Percentiles rank a stretch among this genome's conserved stretches.
phyloP scores from a whole-genome alignment of 495 filamentous ascomycete genomes.

The Sporormia fimetaria region DNA sequence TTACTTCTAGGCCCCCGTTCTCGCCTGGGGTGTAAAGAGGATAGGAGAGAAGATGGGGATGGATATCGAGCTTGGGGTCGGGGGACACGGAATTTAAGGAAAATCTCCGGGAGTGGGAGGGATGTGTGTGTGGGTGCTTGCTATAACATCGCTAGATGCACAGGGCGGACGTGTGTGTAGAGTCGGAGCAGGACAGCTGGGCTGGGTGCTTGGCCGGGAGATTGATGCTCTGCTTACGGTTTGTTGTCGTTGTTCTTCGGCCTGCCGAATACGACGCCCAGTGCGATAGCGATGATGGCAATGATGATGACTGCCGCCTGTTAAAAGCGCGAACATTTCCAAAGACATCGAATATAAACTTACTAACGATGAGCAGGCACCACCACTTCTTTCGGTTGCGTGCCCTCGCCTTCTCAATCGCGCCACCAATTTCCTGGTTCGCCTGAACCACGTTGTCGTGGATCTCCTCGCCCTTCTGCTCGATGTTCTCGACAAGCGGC shows the following conservation, averaged over 20 bases:
- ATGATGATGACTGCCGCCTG: constrained; percentile 40
- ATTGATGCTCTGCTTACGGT: background rate
- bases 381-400: constrained; percentile 97
- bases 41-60: too few relatives aligned
- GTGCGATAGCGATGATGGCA: constrained; percentile 38
- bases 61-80: too few relatives aligned
- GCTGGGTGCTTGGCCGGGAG: background rate
- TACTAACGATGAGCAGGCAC: constrained; percentile 57
- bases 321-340: background rate
- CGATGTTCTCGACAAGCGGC: constrained; percentile 59
- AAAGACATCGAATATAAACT: background rate
- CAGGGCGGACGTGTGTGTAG: too few relatives aligned
- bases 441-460: constrained; percentile 66
- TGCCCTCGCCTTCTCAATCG: constrained; percentile 65
- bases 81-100: too few relatives aligned
- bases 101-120: too few relatives aligned
- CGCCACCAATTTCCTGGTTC: constrained; percentile 65
- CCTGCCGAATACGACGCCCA: constrained; percentile 21
- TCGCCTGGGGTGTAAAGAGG: too few relatives aligned
- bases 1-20: too few relatives aligned
- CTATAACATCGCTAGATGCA: too few relatives aligned
- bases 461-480: constrained; percentile 69
- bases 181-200: too few relatives aligned
- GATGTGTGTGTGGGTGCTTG: too few relatives aligned
- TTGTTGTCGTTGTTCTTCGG: background rate